phyloP scores from a whole-genome alignment of 2,329 filamentous ascomycete species.

The Paraphaeosphaeria minitans region DNA sequence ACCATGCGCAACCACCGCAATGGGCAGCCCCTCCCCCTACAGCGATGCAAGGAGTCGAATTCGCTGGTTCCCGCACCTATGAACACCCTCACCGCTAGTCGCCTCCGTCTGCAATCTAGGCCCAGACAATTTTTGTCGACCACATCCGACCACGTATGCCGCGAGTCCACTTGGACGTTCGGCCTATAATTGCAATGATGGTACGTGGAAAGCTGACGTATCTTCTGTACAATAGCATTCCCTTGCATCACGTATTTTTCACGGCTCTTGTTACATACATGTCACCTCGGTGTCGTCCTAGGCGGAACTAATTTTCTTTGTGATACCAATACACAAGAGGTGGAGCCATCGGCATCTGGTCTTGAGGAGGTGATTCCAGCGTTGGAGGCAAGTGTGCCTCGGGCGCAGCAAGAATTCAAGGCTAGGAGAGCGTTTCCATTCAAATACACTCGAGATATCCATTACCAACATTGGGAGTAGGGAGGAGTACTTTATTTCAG shows the following conservation, averaged over 20 bases:
- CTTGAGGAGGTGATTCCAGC: background rate
- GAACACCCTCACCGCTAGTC: constrained; percentile 42
- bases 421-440: background rate
- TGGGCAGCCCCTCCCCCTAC: constrained; percentile 40
- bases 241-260: constrained; percentile 14
- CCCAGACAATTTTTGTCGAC: background rate
- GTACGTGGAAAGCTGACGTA: background rate
- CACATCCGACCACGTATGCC: constrained; percentile 1
- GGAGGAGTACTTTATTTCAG: background rate
- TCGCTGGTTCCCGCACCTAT: constrained; percentile 45
- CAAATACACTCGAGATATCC: constrained; percentile 5
- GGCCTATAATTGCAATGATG: background rate
- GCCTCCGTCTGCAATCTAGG: background rate
- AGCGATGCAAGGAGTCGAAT: constrained; percentile 59
- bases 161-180: background rate
- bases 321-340: constrained; percentile 12
- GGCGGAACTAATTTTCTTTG: constrained; percentile 14
- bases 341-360: constrained; percentile 4
- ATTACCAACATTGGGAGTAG: background rate
- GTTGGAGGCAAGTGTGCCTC: constrained; percentile 3
- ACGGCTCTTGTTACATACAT: constrained; percentile 20
- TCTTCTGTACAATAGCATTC: constrained; percentile 27
- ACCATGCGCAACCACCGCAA: constrained; percentile 41
- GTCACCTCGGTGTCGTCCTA: constrained; percentile 10
- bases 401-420: background rate